A percentile compares a stretch with the other conserved stretches of the same genome.
Evolutionary conservation across 495 filamentous ascomycete species (phyloP).

Genomic region (Staphylotrichum longicolle): DNA sequence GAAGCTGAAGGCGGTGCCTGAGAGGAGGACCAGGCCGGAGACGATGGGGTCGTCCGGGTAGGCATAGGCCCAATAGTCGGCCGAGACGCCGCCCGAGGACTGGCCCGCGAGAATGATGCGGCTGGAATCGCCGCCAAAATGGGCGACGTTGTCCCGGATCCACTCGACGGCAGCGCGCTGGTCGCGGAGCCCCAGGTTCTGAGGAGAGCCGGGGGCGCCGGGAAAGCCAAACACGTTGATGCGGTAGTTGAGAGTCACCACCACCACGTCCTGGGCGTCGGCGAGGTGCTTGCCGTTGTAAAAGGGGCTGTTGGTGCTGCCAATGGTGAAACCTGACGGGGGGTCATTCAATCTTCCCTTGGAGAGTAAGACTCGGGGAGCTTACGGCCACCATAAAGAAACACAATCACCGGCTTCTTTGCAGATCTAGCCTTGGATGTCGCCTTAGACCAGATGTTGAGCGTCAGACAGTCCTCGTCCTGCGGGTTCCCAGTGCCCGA

Average conservation of each 20-base stretch:
- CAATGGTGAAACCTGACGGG: conserved; percentile 44
- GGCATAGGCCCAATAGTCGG: conserved; percentile 44
- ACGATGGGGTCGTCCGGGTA: conserved; percentile 47
- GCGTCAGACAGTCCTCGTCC: conserved; percentile 54
- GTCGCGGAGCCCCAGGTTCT: conserved; percentile 35
- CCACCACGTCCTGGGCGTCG: conserved; percentile 37
- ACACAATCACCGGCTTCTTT: conserved; percentile 32
- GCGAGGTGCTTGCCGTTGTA: conserved; percentile 26
- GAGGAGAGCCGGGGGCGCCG: conserved; percentile 11
- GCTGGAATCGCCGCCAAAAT: conserved; percentile 46
- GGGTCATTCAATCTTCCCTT: not conserved
- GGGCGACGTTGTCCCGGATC: conserved; percentile 48
- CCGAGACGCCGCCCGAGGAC: conserved; percentile 14
- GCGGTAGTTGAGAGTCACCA: conserved; percentile 35
- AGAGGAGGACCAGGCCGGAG: conserved; percentile 48
- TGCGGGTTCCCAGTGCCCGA: conserved; percentile 18
- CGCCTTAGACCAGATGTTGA: conserved; percentile 50
- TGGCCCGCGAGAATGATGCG: conserved; percentile 31
- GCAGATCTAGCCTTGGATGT: not conserved
- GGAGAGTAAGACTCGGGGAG: too few species aligned
- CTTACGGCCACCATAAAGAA: conserved; percentile 34
- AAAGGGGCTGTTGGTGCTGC: conserved; percentile 43
- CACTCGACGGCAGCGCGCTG: conserved; percentile 32
- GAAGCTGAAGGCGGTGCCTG: conserved; percentile 50
- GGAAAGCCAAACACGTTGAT: conserved; percentile 32